Base-by-base conservation (phyloP, 23 red algal species). In the Agarophyton chilense region DNA sequence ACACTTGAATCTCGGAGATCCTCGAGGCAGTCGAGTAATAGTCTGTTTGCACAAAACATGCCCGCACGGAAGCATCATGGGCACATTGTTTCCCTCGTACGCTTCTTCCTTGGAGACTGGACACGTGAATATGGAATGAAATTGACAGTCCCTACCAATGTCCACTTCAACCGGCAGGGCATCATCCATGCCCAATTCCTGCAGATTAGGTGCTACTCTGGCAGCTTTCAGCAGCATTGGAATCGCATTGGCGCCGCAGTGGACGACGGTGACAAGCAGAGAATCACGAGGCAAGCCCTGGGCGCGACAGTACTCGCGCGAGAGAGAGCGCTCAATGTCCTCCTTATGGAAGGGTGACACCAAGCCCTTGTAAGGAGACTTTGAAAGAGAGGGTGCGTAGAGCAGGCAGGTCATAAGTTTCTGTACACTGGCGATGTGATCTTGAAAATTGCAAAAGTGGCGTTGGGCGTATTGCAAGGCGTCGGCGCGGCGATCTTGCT, bases 151-250 rank as follows among this genome's bases (percentile, higher is more conserved):
- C 36, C 77, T 54, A 38, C 86, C 94, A 53, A 96, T 72, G 31
- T 96, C 94, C 4, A 96, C 81, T 57, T 96, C 94, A 22, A 96
- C 94, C 12, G 94, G 94, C 25, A 96, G 40, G 16, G 88, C 88
- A 75, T 96, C 94, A 41, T 83, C 75, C 77, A 82, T 82, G 24
- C 81, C 78, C 78, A 89, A 51, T 38, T 87, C 87, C 29, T 66
- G 83, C 6, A 79, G 52, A 83, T 91, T 92, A 6, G 94, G 67
- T 26, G 89, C 78, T 9, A 96, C 72, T 26, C 76, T 63, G 49
- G 87, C 55, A 5, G 94, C 94, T 73, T 92, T 91, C 10, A 96
- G 57, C 29, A 96, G 72, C 62, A 78, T 58, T 17, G 94, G 94
- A 75, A 96, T 77, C 12, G 94, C 94, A 25, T 87, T 76, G 14